Evolutionary conservation across 108 stramenopile genomes (phyloP), one percentile per base, ranked within the genome.

Genomic region (Conticribra guillardii): DNA sequence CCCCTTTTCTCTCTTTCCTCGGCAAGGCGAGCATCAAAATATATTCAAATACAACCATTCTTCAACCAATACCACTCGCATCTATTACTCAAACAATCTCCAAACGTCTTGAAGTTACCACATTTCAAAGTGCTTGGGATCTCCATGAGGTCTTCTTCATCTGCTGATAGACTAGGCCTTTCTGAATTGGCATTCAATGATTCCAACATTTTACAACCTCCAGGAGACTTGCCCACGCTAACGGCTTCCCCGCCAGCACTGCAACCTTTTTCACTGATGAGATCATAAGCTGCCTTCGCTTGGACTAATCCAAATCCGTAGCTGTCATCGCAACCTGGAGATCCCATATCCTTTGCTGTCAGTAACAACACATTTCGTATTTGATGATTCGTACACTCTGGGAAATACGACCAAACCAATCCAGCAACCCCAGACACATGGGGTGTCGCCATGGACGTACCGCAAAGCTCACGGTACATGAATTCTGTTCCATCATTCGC

Each of bases 371-470:
- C 84, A 57, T 79, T 64, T 14, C 83, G 58, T 24, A 86, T 71
- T 52, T 89, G 85, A 49, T 73, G 54, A 17, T 75, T 79, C 0
- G 64, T 71, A 18, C 80, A 78, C 11, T 76, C 29, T 30, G 83
- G 82, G n/a, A 79, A 68, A 41, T 68, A 74, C 23, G 75, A 71
- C 75, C 81, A 77, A 50, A 87, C 58, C 0, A 85, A 52, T 27
- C 88, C 90, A 7, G 74, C 52, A 1, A 84, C 75, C 27, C 90
- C 90, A 14, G 81, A 80, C 19, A 84, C 88, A 59, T 77, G 85
- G 23, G 90, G 90, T 1, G 65, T 71, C 32, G 90, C 87, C 90
- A 91, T 91, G 23, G 84, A 85, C 17, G 87, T 89, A 3, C 90
- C 90, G 56, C 77, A 80, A 64, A 76, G 52, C 0, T 54, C 54